These are phyloP conservation scores for Suillus plorans DNA, from an alignment of 768 basidiomycete species.

Conservation along the genomic window DNA sequence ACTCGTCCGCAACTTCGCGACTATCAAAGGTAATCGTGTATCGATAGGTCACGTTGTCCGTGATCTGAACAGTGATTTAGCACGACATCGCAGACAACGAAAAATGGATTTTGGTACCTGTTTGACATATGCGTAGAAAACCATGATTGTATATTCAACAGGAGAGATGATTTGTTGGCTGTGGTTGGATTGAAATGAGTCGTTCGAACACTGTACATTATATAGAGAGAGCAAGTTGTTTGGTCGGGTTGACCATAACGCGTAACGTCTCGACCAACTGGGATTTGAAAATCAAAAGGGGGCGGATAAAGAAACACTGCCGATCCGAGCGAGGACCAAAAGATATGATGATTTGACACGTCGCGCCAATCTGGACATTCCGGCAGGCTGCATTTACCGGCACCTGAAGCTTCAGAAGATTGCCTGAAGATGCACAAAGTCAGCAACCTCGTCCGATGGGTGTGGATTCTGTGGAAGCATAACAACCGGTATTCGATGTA, in stretches of 20 bases:
- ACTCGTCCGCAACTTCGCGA: conserved; percentile 24
- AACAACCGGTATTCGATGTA: no score
- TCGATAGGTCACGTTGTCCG: neutral
- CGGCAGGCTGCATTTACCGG: no score
- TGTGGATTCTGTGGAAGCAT: no score
- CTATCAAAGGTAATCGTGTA: conserved; percentile 22
- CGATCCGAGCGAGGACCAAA: no score
- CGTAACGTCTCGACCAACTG: no score
- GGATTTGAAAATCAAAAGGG: no score
- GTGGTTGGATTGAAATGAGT: neutral
- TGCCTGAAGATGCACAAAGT: no score
- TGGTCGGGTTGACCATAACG: neutral
- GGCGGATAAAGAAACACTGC: no score
- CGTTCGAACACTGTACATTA: neutral
- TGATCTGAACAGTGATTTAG: neutral
- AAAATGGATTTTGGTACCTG: neutral
- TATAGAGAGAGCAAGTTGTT: neutral
- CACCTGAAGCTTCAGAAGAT: no score
- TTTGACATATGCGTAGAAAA: neutral
- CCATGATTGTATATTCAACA: neutral
- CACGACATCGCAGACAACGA: neutral
- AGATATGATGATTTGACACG: no score
- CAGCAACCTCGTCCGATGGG: no score
- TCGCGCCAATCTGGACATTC: no score
- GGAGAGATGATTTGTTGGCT: neutral